Conservation (phyloP, 140 eudicot species). For the Stevia rebaudiana region DNA sequence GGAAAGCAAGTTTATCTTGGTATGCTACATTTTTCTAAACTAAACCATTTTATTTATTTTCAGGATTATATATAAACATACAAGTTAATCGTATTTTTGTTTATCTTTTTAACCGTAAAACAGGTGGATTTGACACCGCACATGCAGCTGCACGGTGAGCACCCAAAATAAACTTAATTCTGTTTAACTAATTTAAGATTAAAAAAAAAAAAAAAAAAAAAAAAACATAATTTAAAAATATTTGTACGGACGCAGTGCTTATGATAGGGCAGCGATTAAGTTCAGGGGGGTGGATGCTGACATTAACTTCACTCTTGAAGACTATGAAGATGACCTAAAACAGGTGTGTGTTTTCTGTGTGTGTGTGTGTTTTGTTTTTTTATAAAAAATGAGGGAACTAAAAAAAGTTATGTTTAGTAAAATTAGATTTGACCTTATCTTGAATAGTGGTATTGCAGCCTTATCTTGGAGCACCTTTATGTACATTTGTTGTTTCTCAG, state of each 20-base stretch:
- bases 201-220: neutral
- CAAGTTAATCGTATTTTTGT: neutral
- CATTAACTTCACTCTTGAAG: slow-evolving; percentile 76
- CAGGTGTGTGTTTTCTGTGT: slow-evolving; percentile 45
- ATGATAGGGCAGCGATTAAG: slow-evolving; percentile 98
- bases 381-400: neutral
- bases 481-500: slow-evolving; percentile 14
- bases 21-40: slow-evolving; percentile 24
- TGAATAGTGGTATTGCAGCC: slow-evolving; percentile 37
- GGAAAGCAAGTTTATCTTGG: slow-evolving; percentile 98
- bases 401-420: slow-evolving; percentile 3
- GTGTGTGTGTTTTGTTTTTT: slow-evolving; percentile 10
- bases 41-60: neutral
- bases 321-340: slow-evolving; percentile 85
- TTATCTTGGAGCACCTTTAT: slow-evolving; percentile 36
- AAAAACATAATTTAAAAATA: neutral
- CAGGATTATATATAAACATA: neutral
- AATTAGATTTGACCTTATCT: slow-evolving; percentile 40
- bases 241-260: slow-evolving; percentile 57
- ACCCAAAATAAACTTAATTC: slow-evolving; percentile 6
- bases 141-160: slow-evolving; percentile 99
- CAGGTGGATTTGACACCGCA: slow-evolving; percentile 98
- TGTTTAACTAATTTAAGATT: neutral
- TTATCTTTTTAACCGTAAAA: neutral
- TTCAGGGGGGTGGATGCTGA: slow-evolving; percentile 98